Conservation (phyloP, 495 filamentous ascomycete species). For the Schizothecium vesticola region DNA sequence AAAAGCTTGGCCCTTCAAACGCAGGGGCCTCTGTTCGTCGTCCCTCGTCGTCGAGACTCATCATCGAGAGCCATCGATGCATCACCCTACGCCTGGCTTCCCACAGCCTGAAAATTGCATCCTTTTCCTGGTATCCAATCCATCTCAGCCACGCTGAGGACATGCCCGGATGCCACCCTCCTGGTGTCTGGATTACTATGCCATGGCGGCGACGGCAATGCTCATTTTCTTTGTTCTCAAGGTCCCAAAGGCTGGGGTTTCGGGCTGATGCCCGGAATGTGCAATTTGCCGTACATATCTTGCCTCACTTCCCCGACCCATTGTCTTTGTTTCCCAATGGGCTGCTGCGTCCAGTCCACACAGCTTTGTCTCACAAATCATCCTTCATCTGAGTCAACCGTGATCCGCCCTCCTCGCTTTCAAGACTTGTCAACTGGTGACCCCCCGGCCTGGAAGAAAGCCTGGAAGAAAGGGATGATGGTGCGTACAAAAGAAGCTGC, state of each 20-base stretch:
- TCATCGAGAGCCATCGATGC: background rate
- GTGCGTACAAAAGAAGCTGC: slow-evolving; percentile 19
- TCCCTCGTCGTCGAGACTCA: background rate
- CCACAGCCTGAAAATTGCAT: background rate
- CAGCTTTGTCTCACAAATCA: slow-evolving; percentile 24
- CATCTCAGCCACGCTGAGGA: background rate
- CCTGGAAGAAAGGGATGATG: slow-evolving; percentile 13
- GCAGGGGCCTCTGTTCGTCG: background rate
- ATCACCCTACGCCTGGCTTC: background rate
- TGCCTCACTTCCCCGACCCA: background rate
- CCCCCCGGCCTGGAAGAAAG: slow-evolving; percentile 17
- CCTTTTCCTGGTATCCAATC: background rate
- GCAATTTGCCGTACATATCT: slow-evolving; percentile 4
- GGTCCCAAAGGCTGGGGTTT: background rate
- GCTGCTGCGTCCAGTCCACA: slow-evolving; percentile 4
- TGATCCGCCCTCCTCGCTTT: slow-evolving; percentile 16
- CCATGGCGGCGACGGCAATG: background rate
- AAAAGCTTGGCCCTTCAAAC: background rate
- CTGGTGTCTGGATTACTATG: background rate
- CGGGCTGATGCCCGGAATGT: slow-evolving; percentile 6
- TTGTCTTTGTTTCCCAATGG: slow-evolving; percentile 19
- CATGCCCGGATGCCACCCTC: background rate
- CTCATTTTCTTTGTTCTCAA: background rate
- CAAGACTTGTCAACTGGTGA: slow-evolving; percentile 8
- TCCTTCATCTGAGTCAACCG: slow-evolving; percentile 25